Evolutionary conservation across 257 asterid genomes (phyloP).

Genomic region (Primulina huaijiensis): DNA sequence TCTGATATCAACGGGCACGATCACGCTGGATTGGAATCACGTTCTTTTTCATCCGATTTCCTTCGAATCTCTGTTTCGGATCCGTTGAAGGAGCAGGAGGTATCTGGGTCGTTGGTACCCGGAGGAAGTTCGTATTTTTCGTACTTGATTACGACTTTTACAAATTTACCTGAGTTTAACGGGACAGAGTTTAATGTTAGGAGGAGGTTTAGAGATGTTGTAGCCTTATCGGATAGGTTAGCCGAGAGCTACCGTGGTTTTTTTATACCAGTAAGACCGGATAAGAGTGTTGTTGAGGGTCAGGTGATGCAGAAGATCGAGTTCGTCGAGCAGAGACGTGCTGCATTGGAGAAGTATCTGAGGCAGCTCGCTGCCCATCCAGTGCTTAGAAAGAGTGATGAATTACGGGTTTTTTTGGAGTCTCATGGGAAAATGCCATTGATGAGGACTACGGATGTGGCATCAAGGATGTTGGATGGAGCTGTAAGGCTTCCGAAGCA

Average conservation of each 20-base stretch:
- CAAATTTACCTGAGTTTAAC: slow-evolving; percentile 56
- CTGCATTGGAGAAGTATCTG: slow-evolving; percentile 81
- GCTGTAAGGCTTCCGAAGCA: slow-evolving; percentile 61
- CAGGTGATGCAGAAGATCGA: slow-evolving; percentile 90
- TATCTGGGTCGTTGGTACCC: slow-evolving; percentile 63
- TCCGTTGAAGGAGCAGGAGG: slow-evolving; percentile 80
- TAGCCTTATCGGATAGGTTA: slow-evolving; percentile 69
- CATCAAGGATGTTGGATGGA: slow-evolving; percentile 65
- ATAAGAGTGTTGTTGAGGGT: slow-evolving; percentile 90
- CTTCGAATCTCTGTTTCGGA: slow-evolving; percentile 69
- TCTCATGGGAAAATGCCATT: slow-evolving; percentile 50
- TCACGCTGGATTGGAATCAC: slow-evolving; percentile 43
- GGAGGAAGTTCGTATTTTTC: slow-evolving; percentile 58
- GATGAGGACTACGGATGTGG: slow-evolving; percentile 52
- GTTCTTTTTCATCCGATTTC: slow-evolving; percentile 38
- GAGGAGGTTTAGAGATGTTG: slow-evolving; percentile 87
- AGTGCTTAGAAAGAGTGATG: slow-evolving; percentile 66
- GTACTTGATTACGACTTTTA: slow-evolving; percentile 75
- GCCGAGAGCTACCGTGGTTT: slow-evolving; percentile 70
- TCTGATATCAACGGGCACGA: slow-evolving; percentile 47
- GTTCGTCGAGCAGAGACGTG: slow-evolving; percentile 85
- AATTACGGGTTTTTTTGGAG: slow-evolving; percentile 59
- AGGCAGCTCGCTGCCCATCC: slow-evolving; percentile 69
- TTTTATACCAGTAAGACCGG: slow-evolving; percentile 86
- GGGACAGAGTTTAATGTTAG: slow-evolving; percentile 82